phyloP scores from a whole-genome alignment of 2,329 filamentous ascomycete genomes.

The Hypomyces rosellus region DNA sequence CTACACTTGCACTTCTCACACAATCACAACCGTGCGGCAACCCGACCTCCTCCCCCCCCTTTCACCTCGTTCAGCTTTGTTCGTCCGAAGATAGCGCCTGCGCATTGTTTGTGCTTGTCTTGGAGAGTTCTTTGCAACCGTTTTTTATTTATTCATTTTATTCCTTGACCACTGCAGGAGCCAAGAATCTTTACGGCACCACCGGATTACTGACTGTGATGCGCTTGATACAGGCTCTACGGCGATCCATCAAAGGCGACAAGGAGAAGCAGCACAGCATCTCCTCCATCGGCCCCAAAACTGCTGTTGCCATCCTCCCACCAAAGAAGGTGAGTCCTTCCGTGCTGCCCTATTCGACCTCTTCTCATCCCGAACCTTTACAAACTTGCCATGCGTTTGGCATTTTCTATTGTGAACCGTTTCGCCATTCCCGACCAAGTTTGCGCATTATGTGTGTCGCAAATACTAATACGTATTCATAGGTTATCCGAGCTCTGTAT shows the following conservation, averaged over 20 bases:
- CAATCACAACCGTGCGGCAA: neutral
- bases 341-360: neutral
- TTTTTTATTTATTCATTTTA: neutral
- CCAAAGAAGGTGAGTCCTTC: slow-evolving; percentile 75
- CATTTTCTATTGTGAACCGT: neutral
- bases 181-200: neutral
- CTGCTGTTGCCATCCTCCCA: slow-evolving; percentile 79
- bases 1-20: slow-evolving; percentile 9
- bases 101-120: neutral
- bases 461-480: slow-evolving; percentile 5
- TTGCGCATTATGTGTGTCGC: neutral
- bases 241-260: slow-evolving; percentile 85
- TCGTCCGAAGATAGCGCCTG: neutral
- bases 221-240: slow-evolving; percentile 59
- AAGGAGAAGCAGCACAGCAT: slow-evolving; percentile 66
- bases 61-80: neutral
- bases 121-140: neutral
- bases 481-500: slow-evolving; percentile 97
- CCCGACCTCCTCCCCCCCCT: neutral
- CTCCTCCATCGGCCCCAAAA: slow-evolving; percentile 75
- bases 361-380: neutral
- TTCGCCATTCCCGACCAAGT: neutral
- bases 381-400: slow-evolving; percentile 9
- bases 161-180: neutral
- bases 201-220: slow-evolving; percentile 34